Conservation (phyloP, 2,329 filamentous ascomycete species). For the Monilinia aucupariae region DNA sequence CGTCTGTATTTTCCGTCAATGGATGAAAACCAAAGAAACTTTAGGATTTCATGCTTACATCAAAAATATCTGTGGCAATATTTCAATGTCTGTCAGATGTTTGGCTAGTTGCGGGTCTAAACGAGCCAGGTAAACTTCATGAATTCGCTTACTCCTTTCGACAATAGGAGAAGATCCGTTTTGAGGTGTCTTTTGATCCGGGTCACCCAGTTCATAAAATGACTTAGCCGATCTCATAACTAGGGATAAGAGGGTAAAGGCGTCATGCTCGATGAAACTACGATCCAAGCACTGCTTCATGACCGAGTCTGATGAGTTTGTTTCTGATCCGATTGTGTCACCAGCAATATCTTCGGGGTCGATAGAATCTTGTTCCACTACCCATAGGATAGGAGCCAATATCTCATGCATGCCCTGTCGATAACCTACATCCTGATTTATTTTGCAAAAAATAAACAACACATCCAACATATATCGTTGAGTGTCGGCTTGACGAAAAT, state of each 20-base stretch:
- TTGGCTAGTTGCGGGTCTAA: constrained; percentile 77
- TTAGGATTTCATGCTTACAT: constrained; percentile 53
- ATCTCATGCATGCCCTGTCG: constrained; percentile 99
- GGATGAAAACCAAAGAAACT: neutral
- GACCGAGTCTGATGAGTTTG: constrained; percentile 21
- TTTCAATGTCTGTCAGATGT: constrained; percentile 77
- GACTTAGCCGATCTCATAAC: constrained; percentile 83
- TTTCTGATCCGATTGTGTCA: constrained; percentile 35
- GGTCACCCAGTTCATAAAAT: constrained; percentile 66
- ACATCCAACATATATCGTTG: constrained; percentile 82
- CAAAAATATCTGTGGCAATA: constrained; percentile 93
- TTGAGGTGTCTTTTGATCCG: constrained; percentile 38
- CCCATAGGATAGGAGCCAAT: constrained; percentile 81
- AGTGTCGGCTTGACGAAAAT: constrained; percentile 74
- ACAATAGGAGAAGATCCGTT: constrained; percentile 66
- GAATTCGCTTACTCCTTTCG: constrained; percentile 77
- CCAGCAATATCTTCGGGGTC: constrained; percentile 36
- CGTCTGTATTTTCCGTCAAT: constrained; percentile 41
- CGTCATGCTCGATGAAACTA: constrained; percentile 79
- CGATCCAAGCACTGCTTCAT: constrained; percentile 64
- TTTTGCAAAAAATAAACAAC: constrained; percentile 90
- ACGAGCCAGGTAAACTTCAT: constrained; percentile 71
- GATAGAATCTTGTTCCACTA: constrained; percentile 75
- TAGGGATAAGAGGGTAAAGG: constrained; percentile 76
- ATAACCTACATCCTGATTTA: constrained; percentile 80